Base-by-base conservation (phyloP, 1,284 basidiomycete genomes). In the Mycocalia duriaeana region DNA sequence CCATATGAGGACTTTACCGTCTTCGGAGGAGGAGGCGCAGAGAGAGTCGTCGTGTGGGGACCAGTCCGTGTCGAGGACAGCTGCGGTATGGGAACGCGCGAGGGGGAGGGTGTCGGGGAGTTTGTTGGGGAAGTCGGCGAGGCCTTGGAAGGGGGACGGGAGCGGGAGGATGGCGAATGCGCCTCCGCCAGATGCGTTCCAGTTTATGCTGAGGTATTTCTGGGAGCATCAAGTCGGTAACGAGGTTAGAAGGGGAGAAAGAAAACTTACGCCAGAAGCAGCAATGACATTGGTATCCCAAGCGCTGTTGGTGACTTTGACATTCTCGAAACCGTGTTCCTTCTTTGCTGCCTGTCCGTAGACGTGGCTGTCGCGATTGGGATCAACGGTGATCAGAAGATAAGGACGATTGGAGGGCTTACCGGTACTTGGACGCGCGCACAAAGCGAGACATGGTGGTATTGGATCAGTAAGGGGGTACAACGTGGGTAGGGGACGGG, bases 21-120 rank as follows among this genome's bases (percentile, higher is more conserved):
- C 96, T 66, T 98, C 95, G 47, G 88, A 91, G 13, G 79, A 90
- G 1, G 91, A 94, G 3, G 89, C 94, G 53, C 97, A 87, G 59
- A 96, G 75, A 14, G 80, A 75, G 68, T 98, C 94, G 63, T 94
- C 86, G 65, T 96, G 94, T 1, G 94, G 94, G 1, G 89, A 93
- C 91, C 94, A 99, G 57, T 91, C 91, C 0, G 95, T 98, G 68
- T 98, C 95, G 44, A 98, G 86, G n/a, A 93, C 90, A 26, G 88
- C 71, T 0, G 84, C 89, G 5, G 85, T 85, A 65, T 90, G 86
- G 25, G 86, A 89, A 49, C 95, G 85, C 20, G 92, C 93, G 42
- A 99, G 81, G 1, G 95, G 95, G 46, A 97, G 81, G 57, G 89
- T 80, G 62, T 99, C 95, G 3, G 94, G 94, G 25, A 98, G 79